Base-by-base conservation (phyloP, 805 yeast species). In the Candida mattraensis region DNA sequence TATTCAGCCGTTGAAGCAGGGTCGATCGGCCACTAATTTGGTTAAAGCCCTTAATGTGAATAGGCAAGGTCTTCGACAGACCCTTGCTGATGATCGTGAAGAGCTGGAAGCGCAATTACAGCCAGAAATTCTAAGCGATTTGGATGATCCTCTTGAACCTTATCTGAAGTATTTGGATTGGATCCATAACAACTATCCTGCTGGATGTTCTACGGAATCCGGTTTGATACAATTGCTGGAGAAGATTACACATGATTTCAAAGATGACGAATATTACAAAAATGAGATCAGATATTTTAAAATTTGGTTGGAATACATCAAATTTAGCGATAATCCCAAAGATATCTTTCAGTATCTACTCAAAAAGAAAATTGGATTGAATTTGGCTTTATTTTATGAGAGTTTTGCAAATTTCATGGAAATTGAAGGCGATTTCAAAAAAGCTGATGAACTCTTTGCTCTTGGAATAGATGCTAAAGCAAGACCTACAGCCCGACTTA, bases 81-180 rank as follows among this genome's bases (percentile, higher is more conserved):
- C 32, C 7, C 33, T 50, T 19, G 26, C 19, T 10, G 47, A 54
- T 7, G 69, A 76, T 47, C 55, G 81, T 29, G 56, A 61, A 8
- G 52, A 54, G 24, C 71, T 73, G 44, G 94, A 85, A 51, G 49
- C 51, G 3, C 60, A 56, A n/a, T 52, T 88, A 10, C 53, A 54
- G 7, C 65, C 55, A 0, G 39, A 42, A 3, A 12, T 66, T 2
- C 44, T 77, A 6, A 82, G 77, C 4, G 87, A 80, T 11, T 56
- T 78, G 26, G 96, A 88, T 61, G 96, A 89, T 56, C 96, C 96
- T 0, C 56, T 88, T 15, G 87, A 84, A 43, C 75, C 79, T 1
- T 87, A 72, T 57, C 44, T 87, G n/a, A 81, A 80, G 13, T 88
- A 86, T 50, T 66, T 88, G 9, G 55, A 67, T n/a, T 87, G 95